Evolutionary conservation across 2,329 filamentous ascomycete species (phyloP), one percentile per base, ranked within the genome.

Genomic region (Huntiella abstrusa): DNA sequence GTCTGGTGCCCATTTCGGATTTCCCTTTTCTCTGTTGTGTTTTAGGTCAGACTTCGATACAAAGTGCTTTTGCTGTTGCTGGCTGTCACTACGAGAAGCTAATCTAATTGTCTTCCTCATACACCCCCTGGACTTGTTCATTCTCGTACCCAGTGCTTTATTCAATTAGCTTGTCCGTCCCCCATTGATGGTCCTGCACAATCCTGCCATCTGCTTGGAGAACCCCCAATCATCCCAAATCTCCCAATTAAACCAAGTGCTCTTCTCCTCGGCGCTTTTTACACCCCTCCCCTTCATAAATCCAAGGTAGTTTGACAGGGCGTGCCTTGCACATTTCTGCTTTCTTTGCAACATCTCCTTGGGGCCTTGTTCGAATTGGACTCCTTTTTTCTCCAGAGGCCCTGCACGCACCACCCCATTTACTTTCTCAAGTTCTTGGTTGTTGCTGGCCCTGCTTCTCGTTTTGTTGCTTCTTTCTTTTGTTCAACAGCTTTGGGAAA

Each of bases 371-470:
- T 47, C 38, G 45, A 47, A 42, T 47, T 47, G 34, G 19, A 46
- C 48, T 49, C 48, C 48, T 49, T 49, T 49, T 49, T 40, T 43
- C 43, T 22, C 28, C 19, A 49, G 43, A 46, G 48, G 40, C 48
- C 48, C 43, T 49, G 43, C 47, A 45, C 42, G 13, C 39, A 46
- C 45, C 45, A 39, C 16, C 13, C 19, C 39, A 17, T 42, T 12
- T 35, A 44, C 41, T 36, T 33, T 16, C 41, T 49, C 16, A 35
- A 49, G 46, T 49, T 40, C 38, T 49, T n/a, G 41, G 16, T 32
- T 35, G 37, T 37, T 39, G 16, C 28, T 41, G 42, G 22, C 40
- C 19, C 48, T 45, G 16, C 48, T 50, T 44, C 33, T 45, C 36
- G 12, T 19, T 33, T 39, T 45, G 40, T 47, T 46, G 35, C 35